These are phyloP conservation scores for Apiotrichum laibachii DNA, from an alignment of 1,284 basidiomycete species.

Conservation along the genomic window DNA sequence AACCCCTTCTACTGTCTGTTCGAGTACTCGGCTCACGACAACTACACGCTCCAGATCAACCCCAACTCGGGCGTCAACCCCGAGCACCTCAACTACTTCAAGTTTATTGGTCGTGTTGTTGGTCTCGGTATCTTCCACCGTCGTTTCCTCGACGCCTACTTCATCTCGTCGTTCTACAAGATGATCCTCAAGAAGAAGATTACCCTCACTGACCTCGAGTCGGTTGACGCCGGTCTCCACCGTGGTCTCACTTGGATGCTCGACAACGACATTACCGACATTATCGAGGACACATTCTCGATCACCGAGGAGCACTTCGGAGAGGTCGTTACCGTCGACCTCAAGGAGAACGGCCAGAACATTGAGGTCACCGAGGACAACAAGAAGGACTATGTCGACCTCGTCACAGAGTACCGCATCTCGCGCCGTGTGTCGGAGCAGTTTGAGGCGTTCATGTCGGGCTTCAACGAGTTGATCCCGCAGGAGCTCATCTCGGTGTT, in stretches of 20 bases:
- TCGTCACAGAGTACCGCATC: conserved; percentile 92
- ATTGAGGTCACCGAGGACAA: conserved; percentile 91
- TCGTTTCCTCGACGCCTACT: conserved; percentile 98
- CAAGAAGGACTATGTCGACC: conserved; percentile 98
- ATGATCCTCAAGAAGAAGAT: conserved; percentile 92
- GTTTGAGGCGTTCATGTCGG: conserved; percentile 92
- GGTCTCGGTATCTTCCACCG: conserved; percentile 98
- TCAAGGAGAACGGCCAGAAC: conserved; percentile 81
- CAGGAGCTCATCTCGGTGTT: conserved; percentile 95
- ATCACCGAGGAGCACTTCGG: conserved; percentile 96
- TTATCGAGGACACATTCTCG: conserved; percentile 92
- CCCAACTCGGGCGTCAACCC: conserved; percentile 97
- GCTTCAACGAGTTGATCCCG: conserved; percentile 92
- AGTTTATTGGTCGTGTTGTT: conserved; percentile 92
- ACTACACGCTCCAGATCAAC: conserved; percentile 98
- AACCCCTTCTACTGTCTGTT: conserved; percentile 99
- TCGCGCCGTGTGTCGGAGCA: conserved; percentile 89
- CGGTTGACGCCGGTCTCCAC: conserved; percentile 84
- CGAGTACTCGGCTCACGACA: conserved; percentile 98
- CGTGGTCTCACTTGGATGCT: conserved; percentile 96
- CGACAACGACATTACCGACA: conserved; percentile 93
- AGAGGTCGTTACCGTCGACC: conserved; percentile 88
- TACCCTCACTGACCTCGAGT: conserved; percentile 79
- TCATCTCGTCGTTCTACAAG: conserved; percentile 98
- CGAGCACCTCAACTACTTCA: conserved; percentile 99